phyloP scores from a whole-genome alignment of 2,329 filamentous ascomycete species.

The Fonsecaea pugnacius region DNA sequence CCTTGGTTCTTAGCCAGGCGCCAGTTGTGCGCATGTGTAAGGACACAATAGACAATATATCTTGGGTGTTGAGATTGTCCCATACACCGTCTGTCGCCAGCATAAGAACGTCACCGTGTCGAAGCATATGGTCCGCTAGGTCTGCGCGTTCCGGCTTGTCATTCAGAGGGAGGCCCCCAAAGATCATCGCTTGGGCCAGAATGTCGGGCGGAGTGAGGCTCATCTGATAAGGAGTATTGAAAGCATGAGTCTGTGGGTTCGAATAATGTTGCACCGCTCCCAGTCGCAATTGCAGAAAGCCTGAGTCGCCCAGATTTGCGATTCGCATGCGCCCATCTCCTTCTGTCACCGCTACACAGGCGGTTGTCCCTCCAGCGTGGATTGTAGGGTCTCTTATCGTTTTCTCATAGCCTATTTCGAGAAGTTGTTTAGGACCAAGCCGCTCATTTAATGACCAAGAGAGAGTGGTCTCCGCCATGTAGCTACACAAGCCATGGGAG shows the following conservation, averaged over 20 bases:
- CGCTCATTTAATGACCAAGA: conserved; percentile 53
- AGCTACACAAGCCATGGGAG: conserved; percentile 87
- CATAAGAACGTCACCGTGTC: conserved; percentile 90
- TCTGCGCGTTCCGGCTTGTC: conserved; percentile 85
- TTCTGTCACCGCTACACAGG: conserved; percentile 79
- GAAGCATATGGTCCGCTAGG: conserved; percentile 73
- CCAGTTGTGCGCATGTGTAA: conserved; percentile 72
- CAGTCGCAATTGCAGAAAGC: conserved; percentile 82
- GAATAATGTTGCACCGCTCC: conserved; percentile 85
- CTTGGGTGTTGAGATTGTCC: conserved; percentile 92
- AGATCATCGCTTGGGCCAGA: conserved; percentile 77
- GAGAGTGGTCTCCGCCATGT: conserved; percentile 81
- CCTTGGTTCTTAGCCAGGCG: conserved; percentile 68
- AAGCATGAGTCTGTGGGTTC: conserved; percentile 87
- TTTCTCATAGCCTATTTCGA: conserved; percentile 82
- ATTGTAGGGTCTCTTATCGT: conserved; percentile 76
- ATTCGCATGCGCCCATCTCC: conserved; percentile 78
- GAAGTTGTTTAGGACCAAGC: conserved; percentile 67
- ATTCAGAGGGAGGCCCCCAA: conserved; percentile 78
- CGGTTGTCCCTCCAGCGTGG: conserved; percentile 84
- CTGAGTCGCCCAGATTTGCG: conserved; percentile 94
- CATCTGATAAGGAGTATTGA: conserved; percentile 96
- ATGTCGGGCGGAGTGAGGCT: conserved; percentile 83
- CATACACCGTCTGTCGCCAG: conserved; percentile 95
- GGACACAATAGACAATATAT: conserved; percentile 80